These are phyloP conservation scores for Oryza brachyantha DNA, from an alignment of 176 grass and related monocot genomes.

Conservation along the genomic window DNA sequence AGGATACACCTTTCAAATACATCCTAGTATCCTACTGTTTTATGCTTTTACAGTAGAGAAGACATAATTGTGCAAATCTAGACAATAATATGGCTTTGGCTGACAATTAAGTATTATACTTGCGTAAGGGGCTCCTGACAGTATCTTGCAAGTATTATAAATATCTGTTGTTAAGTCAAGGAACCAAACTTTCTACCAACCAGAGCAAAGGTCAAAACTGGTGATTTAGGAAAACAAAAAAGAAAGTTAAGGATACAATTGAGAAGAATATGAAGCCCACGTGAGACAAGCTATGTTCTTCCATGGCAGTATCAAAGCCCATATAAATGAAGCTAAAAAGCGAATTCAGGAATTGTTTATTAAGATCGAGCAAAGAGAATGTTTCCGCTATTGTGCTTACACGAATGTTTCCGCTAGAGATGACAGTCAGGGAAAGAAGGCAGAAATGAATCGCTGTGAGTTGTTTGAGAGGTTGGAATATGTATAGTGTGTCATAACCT, in stretches of 20 bases:
- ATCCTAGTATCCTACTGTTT: background rate
- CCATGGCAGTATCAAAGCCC: slow-evolving; percentile 99
- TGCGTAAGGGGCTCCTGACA: background rate
- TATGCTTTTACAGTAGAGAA: slow-evolving; percentile 16
- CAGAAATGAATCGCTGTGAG: slow-evolving; percentile 81
- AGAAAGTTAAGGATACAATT: slow-evolving; percentile 81
- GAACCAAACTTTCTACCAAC: slow-evolving; percentile 39
- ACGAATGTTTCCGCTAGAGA: slow-evolving; percentile 99
- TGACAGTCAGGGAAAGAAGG: slow-evolving; percentile 93
- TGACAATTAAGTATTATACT: slow-evolving; percentile 8
- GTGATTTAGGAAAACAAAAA: slow-evolving; percentile 3
- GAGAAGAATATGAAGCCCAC: slow-evolving; percentile 99
- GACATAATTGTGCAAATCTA: slow-evolving; percentile 18
- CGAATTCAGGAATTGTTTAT: background rate
- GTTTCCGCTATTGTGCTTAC: slow-evolving; percentile 49
- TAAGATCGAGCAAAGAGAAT: background rate
- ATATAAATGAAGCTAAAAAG: slow-evolving; percentile 97
- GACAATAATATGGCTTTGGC: slow-evolving; percentile 10
- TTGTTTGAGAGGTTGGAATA: slow-evolving; percentile 97
- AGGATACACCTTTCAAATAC: background rate
- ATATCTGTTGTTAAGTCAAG: slow-evolving; percentile 89
- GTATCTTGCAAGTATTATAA: slow-evolving; percentile 95
- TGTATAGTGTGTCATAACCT: slow-evolving; percentile 99
- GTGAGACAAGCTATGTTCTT: slow-evolving; percentile 99
- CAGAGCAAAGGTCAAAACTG: too few species aligned